Percentiles rank a stretch among this genome's conserved stretches.
Conservation (phyloP, 257 asterid species). For the Primulina huaijiensis region DNA sequence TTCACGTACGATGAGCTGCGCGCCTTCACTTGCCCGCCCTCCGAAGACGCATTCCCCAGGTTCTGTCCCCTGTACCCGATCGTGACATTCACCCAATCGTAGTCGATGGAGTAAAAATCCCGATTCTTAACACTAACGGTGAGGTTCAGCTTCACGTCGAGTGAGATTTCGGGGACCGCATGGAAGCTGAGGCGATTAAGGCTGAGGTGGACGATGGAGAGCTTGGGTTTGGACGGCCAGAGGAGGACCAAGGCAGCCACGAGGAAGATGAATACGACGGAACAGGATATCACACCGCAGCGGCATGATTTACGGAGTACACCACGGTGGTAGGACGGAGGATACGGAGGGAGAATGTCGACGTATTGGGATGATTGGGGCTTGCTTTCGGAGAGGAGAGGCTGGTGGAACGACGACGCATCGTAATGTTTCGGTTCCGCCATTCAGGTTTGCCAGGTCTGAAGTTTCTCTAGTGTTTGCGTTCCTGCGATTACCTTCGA, state of each 20-base stretch:
- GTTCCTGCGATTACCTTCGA: not conserved
- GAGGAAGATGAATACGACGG: constrained; percentile 44
- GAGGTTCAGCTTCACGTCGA: constrained; percentile 64
- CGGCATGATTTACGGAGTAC: constrained; percentile 38
- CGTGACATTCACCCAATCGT: constrained; percentile 43
- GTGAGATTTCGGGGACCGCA: constrained; percentile 43
- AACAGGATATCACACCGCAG: constrained; percentile 40
- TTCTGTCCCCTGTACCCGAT: constrained; percentile 70
- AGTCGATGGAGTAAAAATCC: constrained; percentile 65
- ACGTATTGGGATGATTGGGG: constrained; percentile 44
- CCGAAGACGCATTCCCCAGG: constrained; percentile 63
- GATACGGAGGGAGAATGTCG: constrained; percentile 54
- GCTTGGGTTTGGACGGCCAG: constrained; percentile 78
- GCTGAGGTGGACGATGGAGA: constrained; percentile 61
- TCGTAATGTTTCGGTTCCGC: not conserved
- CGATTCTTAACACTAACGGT: constrained; percentile 54
- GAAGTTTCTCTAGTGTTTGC: not conserved
- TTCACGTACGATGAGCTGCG: constrained; percentile 61
- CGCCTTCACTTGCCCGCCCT: constrained; percentile 49
- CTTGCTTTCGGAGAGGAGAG: constrained; percentile 36
- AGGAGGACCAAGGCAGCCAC: constrained; percentile 51
- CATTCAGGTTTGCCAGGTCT: not conserved
- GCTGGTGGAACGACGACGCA: constrained; percentile 6
- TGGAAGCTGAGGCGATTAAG: constrained; percentile 57
- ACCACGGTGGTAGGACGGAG: constrained; percentile 40